phyloP scores from a whole-genome alignment of 2,329 filamentous ascomycete species.

The Botryosphaeria dothidea region DNA sequence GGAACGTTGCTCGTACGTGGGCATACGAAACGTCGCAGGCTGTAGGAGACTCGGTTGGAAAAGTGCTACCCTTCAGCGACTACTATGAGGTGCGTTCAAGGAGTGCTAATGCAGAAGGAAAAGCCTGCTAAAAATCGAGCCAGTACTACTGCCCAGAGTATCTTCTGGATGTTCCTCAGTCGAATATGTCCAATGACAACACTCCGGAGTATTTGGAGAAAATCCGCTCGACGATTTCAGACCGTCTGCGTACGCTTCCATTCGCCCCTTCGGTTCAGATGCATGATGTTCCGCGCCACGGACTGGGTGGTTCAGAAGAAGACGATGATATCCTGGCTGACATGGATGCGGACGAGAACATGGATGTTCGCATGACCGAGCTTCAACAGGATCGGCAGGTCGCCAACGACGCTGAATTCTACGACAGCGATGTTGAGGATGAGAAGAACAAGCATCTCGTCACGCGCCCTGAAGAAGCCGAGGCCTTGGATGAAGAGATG shows the following conservation, averaged over 20 bases:
- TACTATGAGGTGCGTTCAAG: conserved; percentile 14
- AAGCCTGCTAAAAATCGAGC: background rate
- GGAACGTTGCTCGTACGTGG: conserved; percentile 96
- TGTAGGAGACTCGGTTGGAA: background rate
- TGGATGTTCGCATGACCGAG: conserved; percentile 17
- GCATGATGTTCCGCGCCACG: conserved; percentile 15
- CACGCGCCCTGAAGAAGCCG: background rate
- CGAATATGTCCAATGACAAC: conserved; percentile 18
- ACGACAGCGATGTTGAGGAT: conserved; percentile 18
- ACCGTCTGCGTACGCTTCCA: conserved; percentile 14
- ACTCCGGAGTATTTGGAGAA: conserved; percentile 13
- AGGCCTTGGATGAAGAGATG: conserved; percentile 15
- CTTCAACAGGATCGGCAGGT: conserved; percentile 6
- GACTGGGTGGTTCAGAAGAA: conserved; percentile 4
- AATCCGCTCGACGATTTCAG: conserved; percentile 11
- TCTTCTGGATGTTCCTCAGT: conserved; percentile 13
- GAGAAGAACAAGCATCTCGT: conserved; percentile 5
- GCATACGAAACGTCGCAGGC: conserved; percentile 79
- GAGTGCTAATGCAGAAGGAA: no score
- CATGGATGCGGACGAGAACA: conserved; percentile 17
- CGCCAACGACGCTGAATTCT: conserved; percentile 9
- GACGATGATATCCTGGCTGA: conserved; percentile 19
- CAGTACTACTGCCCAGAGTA: conserved; percentile 20
- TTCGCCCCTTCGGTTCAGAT: conserved; percentile 18
- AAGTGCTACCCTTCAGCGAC: conserved; percentile 16